phyloP scores from a whole-genome alignment of 2,329 filamentous ascomycete species.

The Hirsutella thompsonii region DNA sequence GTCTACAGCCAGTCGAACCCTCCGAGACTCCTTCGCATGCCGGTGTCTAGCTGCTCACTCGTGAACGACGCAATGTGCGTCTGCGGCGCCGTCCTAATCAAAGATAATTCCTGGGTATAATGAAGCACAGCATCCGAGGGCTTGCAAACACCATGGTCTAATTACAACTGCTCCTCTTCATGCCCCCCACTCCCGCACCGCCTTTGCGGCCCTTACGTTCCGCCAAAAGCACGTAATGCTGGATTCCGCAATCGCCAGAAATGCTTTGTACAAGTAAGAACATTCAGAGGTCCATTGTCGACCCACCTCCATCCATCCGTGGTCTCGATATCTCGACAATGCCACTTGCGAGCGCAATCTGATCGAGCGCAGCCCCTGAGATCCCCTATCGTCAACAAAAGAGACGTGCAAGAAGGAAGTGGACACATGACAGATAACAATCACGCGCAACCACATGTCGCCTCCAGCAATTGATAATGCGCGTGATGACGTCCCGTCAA shows the following conservation, averaged over 20 bases:
- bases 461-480: constrained; percentile 3
- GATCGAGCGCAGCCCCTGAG: background rate
- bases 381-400: constrained; percentile 2
- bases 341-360: background rate
- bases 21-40: too few species aligned
- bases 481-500: too few species aligned
- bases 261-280: constrained; percentile 19
- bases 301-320: background rate
- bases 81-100: constrained; percentile 1
- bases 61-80: background rate
- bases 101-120: constrained; percentile 7
- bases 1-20: constrained; percentile 22
- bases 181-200: constrained; percentile 6
- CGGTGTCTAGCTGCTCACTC: background rate
- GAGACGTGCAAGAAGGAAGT: constrained; percentile 6
- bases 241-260: constrained; percentile 14
- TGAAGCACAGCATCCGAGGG: constrained; percentile 1
- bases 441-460: constrained; percentile 8
- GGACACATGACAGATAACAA: background rate
- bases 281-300: background rate
- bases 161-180: constrained; percentile 17
- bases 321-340: background rate
- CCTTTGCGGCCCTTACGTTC: constrained; percentile 3
- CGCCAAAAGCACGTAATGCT: constrained; percentile 11
- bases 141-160: constrained; percentile 16